Percentiles rank a stretch among this genome's conserved stretches.
Evolutionary conservation across 352 stramenopile species (phyloP).

Genomic region (Globisporangium acanthophoron): DNA sequence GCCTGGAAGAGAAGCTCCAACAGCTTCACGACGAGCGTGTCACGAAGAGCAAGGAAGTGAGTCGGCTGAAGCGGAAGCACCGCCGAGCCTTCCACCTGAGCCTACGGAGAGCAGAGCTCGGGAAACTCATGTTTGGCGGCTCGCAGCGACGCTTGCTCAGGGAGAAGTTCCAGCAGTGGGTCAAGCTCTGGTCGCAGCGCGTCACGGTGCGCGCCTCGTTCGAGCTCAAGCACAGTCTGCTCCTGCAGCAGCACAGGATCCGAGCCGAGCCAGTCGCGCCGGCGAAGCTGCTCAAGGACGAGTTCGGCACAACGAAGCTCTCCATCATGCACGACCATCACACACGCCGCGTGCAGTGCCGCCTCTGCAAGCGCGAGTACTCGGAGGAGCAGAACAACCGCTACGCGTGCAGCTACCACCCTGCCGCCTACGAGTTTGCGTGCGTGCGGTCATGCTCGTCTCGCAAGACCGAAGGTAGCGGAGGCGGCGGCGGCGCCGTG

Average conservation of each 20-base stretch:
- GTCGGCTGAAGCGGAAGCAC: conserved; percentile 40
- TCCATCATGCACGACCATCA: conserved; percentile 61
- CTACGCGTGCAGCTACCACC: conserved; percentile 61
- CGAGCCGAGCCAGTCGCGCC: conserved; percentile 5
- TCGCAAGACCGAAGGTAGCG: conserved; percentile 11
- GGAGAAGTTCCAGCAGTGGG: conserved; percentile 57
- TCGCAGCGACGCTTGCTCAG: conserved; percentile 29
- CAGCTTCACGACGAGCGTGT: conserved; percentile 33
- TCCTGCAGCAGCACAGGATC: conserved; percentile 52
- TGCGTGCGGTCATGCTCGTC: conserved; percentile 52
- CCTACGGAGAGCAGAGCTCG: conserved; percentile 39
- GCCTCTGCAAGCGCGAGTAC: conserved; percentile 58
- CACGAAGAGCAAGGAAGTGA: conserved; percentile 49
- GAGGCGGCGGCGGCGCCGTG: no score
- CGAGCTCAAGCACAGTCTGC: conserved; percentile 54
- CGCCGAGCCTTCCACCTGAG: conserved; percentile 37
- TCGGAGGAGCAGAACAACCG: conserved; percentile 69
- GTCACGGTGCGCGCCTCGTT: conserved; percentile 53
- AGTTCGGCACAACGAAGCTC: conserved; percentile 20
- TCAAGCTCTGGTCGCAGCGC: conserved; percentile 47
- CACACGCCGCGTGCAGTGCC: conserved; percentile 40
- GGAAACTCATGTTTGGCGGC: conserved; percentile 43
- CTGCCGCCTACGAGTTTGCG: conserved; percentile 54
- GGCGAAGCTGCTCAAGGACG: background rate
- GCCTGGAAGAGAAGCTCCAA: conserved; percentile 26